These are phyloP conservation scores for Dissophora globulifera DNA, from an alignment of 192 early-diverging fungal genomes.

Conservation along the genomic window DNA sequence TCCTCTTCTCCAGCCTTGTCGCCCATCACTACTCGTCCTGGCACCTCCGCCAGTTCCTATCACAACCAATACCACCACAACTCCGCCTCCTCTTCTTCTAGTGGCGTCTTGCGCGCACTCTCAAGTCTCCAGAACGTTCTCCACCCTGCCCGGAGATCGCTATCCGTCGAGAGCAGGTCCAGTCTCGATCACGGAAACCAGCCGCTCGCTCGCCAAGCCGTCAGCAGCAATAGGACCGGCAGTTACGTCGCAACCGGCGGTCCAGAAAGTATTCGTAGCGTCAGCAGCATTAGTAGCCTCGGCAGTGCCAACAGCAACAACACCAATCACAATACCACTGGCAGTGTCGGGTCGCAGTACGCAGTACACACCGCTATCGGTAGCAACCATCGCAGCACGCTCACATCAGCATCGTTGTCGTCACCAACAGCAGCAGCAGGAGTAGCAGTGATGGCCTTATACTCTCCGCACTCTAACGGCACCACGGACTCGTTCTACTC, in stretches of 20 bases:
- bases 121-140: conserved; percentile 34
- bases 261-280: too few relatives aligned
- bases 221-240: too few relatives aligned
- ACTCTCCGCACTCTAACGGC: conserved; percentile 30
- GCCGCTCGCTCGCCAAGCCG: too few relatives aligned
- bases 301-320: too few relatives aligned
- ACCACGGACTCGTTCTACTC: conserved; percentile 38
- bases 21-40: conserved; percentile 18
- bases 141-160: conserved; percentile 13
- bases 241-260: too few relatives aligned
- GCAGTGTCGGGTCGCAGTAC: neutral
- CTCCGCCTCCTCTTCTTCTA: neutral
- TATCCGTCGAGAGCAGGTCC: conserved; percentile 1
- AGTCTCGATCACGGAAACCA: neutral
- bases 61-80: conserved; percentile 7
- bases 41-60: conserved; percentile 20
- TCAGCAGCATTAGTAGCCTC: too few relatives aligned
- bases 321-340: neutral
- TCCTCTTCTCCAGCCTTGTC: conserved; percentile 15
- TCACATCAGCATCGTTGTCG: too few relatives aligned
- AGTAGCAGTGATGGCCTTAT: too few relatives aligned
- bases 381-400: neutral
- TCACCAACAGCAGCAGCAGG: too few relatives aligned
- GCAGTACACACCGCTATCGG: neutral
- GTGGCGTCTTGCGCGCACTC: conserved; percentile 32